These are phyloP conservation scores for Aspergillus kassunensis DNA, from an alignment of 495 filamentous ascomycete genomes.

Conservation along the genomic window DNA sequence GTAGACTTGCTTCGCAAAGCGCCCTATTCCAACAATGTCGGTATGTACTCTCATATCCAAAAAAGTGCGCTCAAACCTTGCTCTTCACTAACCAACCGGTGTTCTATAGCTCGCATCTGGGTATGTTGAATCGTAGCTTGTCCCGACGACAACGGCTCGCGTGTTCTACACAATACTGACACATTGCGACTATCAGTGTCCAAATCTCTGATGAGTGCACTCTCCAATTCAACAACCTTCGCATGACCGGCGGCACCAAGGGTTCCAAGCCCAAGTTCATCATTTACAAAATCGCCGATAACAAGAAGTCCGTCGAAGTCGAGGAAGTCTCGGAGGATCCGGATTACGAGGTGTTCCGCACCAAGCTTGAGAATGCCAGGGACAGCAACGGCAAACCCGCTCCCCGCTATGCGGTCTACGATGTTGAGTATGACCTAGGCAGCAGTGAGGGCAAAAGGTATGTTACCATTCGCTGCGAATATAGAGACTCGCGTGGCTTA, in stretches of 20 bases:
- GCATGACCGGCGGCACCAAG: conserved; percentile 70
- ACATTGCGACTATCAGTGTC: conserved; percentile 53
- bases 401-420: conserved; percentile 91
- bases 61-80: conserved; percentile 11
- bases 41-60: conserved; percentile 22
- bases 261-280: conserved; percentile 82
- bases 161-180: conserved; percentile 20
- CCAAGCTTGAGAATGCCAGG: conserved; percentile 68
- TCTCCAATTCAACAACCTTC: conserved; percentile 80
- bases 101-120: conserved; percentile 42
- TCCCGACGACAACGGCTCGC: background rate
- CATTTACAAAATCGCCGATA: conserved; percentile 93
- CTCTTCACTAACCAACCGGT: conserved; percentile 8
- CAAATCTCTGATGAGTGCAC: conserved; percentile 76
- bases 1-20: conserved; percentile 18
- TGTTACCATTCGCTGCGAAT: background rate
- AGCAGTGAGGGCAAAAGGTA: conserved; percentile 80
- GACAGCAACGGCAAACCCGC: conserved; percentile 60
- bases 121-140: conserved; percentile 27
- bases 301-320: conserved; percentile 86
- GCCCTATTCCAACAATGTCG: conserved; percentile 37
- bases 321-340: conserved; percentile 63
- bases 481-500: background rate
- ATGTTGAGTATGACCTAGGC: conserved; percentile 78
- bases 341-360: conserved; percentile 74